Evolutionary conservation across 306 rosid species (phyloP).

Genomic region (Mimosa bimucronata): DNA sequence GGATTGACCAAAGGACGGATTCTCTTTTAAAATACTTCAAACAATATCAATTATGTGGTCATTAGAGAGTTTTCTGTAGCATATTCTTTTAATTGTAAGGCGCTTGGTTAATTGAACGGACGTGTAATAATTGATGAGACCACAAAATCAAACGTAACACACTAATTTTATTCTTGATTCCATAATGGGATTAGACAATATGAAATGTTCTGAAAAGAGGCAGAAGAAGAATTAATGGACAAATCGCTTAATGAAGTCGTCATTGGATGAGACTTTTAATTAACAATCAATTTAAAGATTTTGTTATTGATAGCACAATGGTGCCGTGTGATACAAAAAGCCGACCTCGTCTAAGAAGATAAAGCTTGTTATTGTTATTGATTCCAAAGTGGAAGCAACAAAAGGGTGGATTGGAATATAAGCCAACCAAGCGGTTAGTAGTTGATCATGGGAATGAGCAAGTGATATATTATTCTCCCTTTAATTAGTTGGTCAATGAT

Average conservation of each 20-base stretch:
- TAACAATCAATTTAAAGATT: too few relatives aligned
- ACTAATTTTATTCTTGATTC: neutral
- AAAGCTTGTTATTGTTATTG: neutral
- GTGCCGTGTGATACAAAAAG: too few relatives aligned
- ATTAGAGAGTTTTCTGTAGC: neutral
- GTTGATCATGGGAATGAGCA: neutral
- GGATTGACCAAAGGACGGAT: neutral
- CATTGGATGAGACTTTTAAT: too few relatives aligned
- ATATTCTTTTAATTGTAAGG: too few relatives aligned
- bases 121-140: neutral
- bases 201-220: too few relatives aligned
- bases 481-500: conserved; percentile 21
- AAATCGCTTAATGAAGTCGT: too few relatives aligned
- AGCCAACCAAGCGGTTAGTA: neutral
- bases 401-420: neutral
- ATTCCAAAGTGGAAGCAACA: conserved; percentile 19
- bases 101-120: too few relatives aligned
- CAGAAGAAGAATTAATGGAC: too few relatives aligned
- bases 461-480: neutral
- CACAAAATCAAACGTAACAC: neutral
- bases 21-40: too few relatives aligned
- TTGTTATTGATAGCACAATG: too few relatives aligned
- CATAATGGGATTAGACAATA: too few relatives aligned
- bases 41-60: neutral
- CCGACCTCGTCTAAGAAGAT: too few relatives aligned